Evolutionary conservation across 2,329 filamentous ascomycete species (phyloP), one percentile per base, ranked within the genome.

Genomic region (Colletotrichum spinosum): DNA sequence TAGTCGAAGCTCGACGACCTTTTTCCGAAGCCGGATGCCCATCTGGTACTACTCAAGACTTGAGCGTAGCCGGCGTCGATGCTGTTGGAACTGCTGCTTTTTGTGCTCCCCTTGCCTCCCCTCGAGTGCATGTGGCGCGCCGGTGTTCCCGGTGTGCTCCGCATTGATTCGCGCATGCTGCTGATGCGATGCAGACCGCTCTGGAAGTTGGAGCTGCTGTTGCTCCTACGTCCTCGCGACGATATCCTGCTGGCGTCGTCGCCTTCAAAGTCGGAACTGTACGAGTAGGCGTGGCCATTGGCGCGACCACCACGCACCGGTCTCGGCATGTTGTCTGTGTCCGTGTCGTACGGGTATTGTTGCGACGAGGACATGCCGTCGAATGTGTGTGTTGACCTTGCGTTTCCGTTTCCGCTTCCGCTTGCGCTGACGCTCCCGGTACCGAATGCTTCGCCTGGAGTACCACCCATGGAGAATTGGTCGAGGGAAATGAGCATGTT

Each of bases 401-500:
- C 53, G n/a, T 42, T 46, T 25, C 56, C 53, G n/a, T 42, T 46
- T 25, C 56, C 65, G 33, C 63, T 58, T 9, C 49, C 46, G 5
- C 52, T 54, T 25, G 41, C 53, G 12, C 48, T 42, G 7, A 25
- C 25, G 25, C 25, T 25, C 4, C 25, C 25, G 25, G 25, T 25
- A 25, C 25, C 25, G 25, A 25, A 25, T 25, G 25, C 25, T 25
- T 25, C 25, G 25, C 25, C 25, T 25, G 25, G 25, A 25, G 63
- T 56, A 17, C 53, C 62, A 12, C 78, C 83, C 70, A 87, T 83
- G 45, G 88, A 90, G 74, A 95, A 89, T 77, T 95, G 92, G 78
- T 97, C 95, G 69, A 99, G 89, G 45, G 94, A 97, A 69, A 96
- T 84, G 67, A 98, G 88, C 91, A 99, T 96, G 78, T 97, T 97